phyloP scores from a whole-genome alignment of 495 filamentous ascomycete genomes.

The Talaromyces adpressus region DNA sequence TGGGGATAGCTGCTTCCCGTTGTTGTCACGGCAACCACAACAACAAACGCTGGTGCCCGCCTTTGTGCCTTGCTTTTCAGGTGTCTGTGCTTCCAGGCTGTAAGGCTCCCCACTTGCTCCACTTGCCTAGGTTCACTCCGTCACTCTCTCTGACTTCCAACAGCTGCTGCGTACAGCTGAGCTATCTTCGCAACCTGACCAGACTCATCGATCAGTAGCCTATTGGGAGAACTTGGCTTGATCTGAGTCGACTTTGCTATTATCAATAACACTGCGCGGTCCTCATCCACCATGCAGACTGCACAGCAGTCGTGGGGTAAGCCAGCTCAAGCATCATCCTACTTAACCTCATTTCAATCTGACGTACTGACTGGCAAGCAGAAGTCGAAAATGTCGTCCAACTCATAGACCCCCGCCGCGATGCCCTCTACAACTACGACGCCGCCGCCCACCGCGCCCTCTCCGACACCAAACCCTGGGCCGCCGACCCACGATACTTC shows the following conservation, averaged over 20 bases:
- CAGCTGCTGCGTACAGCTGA: neutral
- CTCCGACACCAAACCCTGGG: conserved; percentile 64
- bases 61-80: neutral
- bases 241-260: neutral
- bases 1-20: conserved; percentile 2
- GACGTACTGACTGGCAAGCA: conserved; percentile 35
- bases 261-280: neutral
- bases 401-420: conserved; percentile 76
- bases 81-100: neutral
- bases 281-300: conserved; percentile 34
- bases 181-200: neutral
- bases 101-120: neutral
- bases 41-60: neutral
- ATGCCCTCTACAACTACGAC: conserved; percentile 86
- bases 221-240: neutral
- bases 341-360: no score
- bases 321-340: neutral
- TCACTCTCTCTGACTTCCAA: neutral
- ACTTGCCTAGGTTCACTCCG: neutral
- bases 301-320: conserved; percentile 57
- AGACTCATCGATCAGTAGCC: neutral
- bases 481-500: conserved; percentile 79
- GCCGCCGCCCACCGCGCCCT: conserved; percentile 53
- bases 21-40: conserved; percentile 5
- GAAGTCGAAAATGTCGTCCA: conserved; percentile 85